Conservation (phyloP, 2,329 filamentous ascomycete genomes). For the Kalmusia sp. region DNA sequence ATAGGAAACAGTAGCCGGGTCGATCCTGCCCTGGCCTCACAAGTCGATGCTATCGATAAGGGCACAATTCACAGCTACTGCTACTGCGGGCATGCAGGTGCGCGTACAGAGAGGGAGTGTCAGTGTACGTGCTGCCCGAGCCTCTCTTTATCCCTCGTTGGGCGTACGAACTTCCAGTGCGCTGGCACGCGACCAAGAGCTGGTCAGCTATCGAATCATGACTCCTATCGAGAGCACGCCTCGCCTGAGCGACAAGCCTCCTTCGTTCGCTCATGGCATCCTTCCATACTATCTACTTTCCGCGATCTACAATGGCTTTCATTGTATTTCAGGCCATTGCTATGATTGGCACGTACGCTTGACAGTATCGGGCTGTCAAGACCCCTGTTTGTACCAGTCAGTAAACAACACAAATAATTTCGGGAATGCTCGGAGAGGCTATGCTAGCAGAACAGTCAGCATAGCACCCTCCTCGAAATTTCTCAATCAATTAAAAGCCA, state of each 20-base stretch:
- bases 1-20: slow-evolving; percentile 7
- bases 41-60: no score
- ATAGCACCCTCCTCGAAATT: no score
- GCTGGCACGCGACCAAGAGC: slow-evolving; percentile 38
- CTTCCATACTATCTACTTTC: slow-evolving; percentile 48
- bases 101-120: not conserved
- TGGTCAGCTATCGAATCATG: slow-evolving; percentile 28
- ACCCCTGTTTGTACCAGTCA: no score
- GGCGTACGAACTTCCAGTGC: slow-evolving; percentile 27
- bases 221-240: slow-evolving; percentile 37
- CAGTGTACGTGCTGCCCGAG: not conserved
- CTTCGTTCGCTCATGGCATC: slow-evolving; percentile 45
- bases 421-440: no score
- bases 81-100: not conserved
- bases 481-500: no score
- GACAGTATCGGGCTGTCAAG: no score
- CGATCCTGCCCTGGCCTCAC: not conserved
- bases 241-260: slow-evolving; percentile 45
- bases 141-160: slow-evolving; percentile 12
- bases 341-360: no score
- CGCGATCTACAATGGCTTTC: slow-evolving; percentile 46
- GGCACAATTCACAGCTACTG: not conserved
- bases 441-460: no score
- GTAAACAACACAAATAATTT: no score
- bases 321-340: no score